Evolutionary conservation across 83 land plant species (phyloP), one percentile per base, ranked within the genome.

Genomic region (Thuja plicata): DNA sequence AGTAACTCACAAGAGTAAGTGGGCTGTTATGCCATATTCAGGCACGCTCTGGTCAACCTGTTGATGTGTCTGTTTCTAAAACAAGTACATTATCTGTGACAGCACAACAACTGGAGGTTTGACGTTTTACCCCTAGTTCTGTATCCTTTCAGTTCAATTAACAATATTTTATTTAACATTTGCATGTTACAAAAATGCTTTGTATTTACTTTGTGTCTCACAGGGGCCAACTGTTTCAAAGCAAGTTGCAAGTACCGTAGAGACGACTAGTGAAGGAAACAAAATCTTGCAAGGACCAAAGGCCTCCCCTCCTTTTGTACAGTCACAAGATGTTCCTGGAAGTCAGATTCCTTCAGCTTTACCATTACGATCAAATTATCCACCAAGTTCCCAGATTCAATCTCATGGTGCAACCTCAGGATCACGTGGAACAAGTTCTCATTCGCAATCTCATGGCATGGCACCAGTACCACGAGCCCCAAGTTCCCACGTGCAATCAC

Each of bases 401-500:
- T 38, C 95, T 38, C 92, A 90, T 40, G 89, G 92, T 74, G 43
- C 91, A 19, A 17, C 91, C 27, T 83, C 91, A 15, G 88, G 90
- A 43, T 87, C 94, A 41, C 73, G 73, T 66, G 73, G 27, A 27
- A 27, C 89, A 15, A 90, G 83, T 73, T 91, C 93, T 10, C 97
- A 90, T 50, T 77, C 91, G 52, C 95, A 89, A 45, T 38, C 95
- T 46, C 92, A 90, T 43, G 89, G 92, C 45, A 30, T 92, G 37
- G 82, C 24, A 38, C 43, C 82, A 16, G 82, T 35, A 19, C 38
- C 82, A 92, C 88, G 89, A 62, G 93, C 90, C 0, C 90, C 90
- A 32, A 90, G 86, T 73, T 90, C 93, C 17, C 96, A 90, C 34
- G 76, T 94, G 84, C 95, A 90, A 40, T 54, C 96, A 30, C 93